Percentiles rank a stretch among this genome's conserved stretches.
Conservation (phyloP, 805 yeast species). For the Yarrowia divulgata region DNA sequence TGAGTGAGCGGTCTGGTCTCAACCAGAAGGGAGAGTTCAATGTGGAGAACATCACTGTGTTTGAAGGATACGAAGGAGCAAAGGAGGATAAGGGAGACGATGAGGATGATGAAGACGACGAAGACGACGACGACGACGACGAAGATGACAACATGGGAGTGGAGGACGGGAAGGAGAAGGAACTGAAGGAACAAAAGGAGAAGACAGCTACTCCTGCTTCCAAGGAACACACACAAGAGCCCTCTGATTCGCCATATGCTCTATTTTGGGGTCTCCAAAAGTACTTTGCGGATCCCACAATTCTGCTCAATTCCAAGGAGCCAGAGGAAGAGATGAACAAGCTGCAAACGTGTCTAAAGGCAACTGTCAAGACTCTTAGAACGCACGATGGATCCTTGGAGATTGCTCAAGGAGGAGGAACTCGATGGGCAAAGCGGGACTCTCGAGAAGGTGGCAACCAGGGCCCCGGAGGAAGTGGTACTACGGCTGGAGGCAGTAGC, state of each 20-base stretch:
- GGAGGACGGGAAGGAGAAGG: neutral
- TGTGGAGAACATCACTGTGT: slow-evolving; percentile 48
- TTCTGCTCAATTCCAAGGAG: slow-evolving; percentile 39
- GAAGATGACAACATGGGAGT: slow-evolving; percentile 31
- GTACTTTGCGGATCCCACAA: slow-evolving; percentile 47
- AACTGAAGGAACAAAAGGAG: slow-evolving; percentile 3
- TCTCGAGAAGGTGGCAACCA: neutral
- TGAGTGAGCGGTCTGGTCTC: slow-evolving; percentile 51
- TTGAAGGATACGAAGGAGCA: slow-evolving; percentile 42
- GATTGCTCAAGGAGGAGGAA: neutral
- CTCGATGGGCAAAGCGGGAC: slow-evolving; percentile 11
- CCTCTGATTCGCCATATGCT: slow-evolving; percentile 41
- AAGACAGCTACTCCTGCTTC: slow-evolving; percentile 34
- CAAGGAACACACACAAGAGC: neutral
- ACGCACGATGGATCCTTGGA: slow-evolving; percentile 15
- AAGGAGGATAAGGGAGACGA: slow-evolving; percentile 10
- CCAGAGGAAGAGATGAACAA: slow-evolving; percentile 28
- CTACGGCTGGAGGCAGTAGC: neutral
- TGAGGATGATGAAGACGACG: slow-evolving; percentile 39
- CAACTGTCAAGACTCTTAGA: slow-evolving; percentile 43
- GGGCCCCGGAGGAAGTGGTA: neutral
- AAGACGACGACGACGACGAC: slow-evolving; percentile 27
- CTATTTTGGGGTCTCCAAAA: slow-evolving; percentile 49
- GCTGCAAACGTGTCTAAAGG: slow-evolving; percentile 38
- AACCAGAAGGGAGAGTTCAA: slow-evolving; percentile 51